A percentile compares a stretch with the other conserved stretches of the same genome.
phyloP scores from a whole-genome alignment of 192 early-diverging fungal genomes.

The Dispira parvispora region DNA sequence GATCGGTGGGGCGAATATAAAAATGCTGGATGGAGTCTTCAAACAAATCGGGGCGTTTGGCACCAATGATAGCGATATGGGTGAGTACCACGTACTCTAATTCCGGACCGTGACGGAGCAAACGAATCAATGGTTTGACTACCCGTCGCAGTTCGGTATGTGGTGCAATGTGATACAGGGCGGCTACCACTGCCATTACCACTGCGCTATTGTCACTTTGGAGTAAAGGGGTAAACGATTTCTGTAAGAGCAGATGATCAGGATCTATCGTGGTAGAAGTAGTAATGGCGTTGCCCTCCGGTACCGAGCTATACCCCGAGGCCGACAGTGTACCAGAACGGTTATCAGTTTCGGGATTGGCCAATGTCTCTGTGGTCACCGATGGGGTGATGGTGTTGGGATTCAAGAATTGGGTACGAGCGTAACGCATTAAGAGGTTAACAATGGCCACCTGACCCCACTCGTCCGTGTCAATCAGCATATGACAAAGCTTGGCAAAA shows the following conservation, averaged over 20 bases:
- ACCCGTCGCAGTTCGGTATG: constrained; percentile 32
- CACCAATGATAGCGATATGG: constrained; percentile 61
- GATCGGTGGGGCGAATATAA: constrained; percentile 61
- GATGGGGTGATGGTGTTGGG: constrained; percentile 1
- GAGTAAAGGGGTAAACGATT: constrained; percentile 49
- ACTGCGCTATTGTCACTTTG: constrained; percentile 76
- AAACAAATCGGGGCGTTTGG: constrained; percentile 48
- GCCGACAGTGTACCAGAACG: background rate
- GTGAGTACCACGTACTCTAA: constrained; percentile 57
- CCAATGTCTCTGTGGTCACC: background rate
- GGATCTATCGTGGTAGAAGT: constrained; percentile 33
- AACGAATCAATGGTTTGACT: constrained; percentile 55
- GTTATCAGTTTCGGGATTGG: background rate
- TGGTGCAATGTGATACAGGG: constrained; percentile 50
- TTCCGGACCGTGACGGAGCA: constrained; percentile 56
- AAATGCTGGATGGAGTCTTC: constrained; percentile 58
- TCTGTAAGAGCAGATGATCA: constrained; percentile 62
- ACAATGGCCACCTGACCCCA: constrained; percentile 89
- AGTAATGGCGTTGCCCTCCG: background rate
- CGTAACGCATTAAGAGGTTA: constrained; percentile 64
- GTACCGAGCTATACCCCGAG: background rate
- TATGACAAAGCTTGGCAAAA: constrained; percentile 70
- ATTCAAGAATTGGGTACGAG: constrained; percentile 30
- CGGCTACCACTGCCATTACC: constrained; percentile 47
- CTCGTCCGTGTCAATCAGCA: constrained; percentile 82